Base-by-base conservation (phyloP, 805 yeast genomes). In the Grigorovia transvaalensis region DNA sequence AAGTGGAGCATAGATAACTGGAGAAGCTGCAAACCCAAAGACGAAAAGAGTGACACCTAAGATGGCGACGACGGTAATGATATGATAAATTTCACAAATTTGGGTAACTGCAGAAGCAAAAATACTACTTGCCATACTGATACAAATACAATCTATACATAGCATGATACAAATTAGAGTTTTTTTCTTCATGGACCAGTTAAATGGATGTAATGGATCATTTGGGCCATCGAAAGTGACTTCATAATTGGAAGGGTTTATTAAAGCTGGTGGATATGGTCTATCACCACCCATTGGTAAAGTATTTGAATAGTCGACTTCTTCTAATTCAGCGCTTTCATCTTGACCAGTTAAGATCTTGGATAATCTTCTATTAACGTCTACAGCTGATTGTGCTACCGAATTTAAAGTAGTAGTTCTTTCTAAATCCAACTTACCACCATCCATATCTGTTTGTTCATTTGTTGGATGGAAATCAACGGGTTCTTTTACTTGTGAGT, bases 11-110 rank as follows among this genome's bases (percentile, higher is more conserved):
- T 93, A 90, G 41, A 88, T 61, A 49, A 90, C 73, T 3, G 98
- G 98, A 18, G 97, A 96, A 0, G 88, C 77, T 1, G 96, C 97
- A 69, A 89, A 91, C 11, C 97, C 98, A 44, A 88, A 67, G n/a
- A 90, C 96, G 60, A 80, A 90, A 27, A 89, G 73, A 0, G 96
- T 81, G 9, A 88, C 76, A 52, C 88, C 85, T 47, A 91, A 74
- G 20, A 86, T 77, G 13, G 85, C 84, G n/a, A 82, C 90, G 11
- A 81, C 85, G 7, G 61, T 55, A 44, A 85, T 83, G 47, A 90
- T 80, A 53, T 78, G 78, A 67, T 67, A 90, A 43, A 74, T 68
- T 48, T 57, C 70, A 56, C 76, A 66, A 35, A 88, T 60, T 19
- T 67, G 75, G 0, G 67, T 60, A 11, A 79, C 72, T 4, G 83